These are phyloP conservation scores for Lasiodiplodia sp. DNA, from an alignment of 2,329 filamentous ascomycete species.

Conservation along the genomic window DNA sequence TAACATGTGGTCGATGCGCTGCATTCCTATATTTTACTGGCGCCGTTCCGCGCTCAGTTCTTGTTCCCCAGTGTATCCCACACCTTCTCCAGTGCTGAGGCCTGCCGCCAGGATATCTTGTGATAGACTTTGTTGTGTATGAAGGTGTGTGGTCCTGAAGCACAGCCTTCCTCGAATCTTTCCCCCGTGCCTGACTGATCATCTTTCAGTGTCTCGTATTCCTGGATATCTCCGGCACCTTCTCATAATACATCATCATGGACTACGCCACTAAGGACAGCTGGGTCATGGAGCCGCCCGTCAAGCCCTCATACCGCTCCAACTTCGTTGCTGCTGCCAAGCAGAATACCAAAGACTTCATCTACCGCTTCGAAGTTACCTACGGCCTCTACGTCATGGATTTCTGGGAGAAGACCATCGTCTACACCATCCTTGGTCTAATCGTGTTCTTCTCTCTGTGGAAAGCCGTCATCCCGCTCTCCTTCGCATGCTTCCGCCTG, in stretches of 20 bases:
- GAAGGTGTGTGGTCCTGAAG: background rate
- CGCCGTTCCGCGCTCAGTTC: background rate
- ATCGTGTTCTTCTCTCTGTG: slow-evolving; percentile 8
- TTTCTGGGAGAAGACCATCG: slow-evolving; percentile 25
- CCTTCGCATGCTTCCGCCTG: background rate
- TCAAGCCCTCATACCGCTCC: slow-evolving; percentile 10
- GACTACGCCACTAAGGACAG: slow-evolving; percentile 13
- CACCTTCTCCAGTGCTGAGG: background rate
- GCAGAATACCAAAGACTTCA: slow-evolving; percentile 40
- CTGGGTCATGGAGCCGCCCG: slow-evolving; percentile 2
- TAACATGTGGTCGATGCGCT: background rate
- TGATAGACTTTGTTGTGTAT: background rate
- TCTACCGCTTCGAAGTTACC: slow-evolving; percentile 49
- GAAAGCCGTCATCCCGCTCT: slow-evolving; percentile 17
- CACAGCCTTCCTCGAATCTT: too few relatives aligned
- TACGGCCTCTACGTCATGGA: slow-evolving; percentile 36
- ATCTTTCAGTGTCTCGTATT: background rate
- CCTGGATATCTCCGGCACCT: background rate
- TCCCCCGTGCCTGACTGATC: background rate
- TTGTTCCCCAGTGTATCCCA: background rate
- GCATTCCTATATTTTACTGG: background rate
- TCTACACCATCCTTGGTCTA: slow-evolving; percentile 28
- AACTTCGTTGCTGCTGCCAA: background rate
- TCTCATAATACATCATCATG: background rate
- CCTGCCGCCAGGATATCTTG: background rate